Evolutionary conservation across 768 basidiomycete genomes (phyloP), one percentile per base, ranked within the genome.

Genomic region (Tricholoma matsutake): DNA sequence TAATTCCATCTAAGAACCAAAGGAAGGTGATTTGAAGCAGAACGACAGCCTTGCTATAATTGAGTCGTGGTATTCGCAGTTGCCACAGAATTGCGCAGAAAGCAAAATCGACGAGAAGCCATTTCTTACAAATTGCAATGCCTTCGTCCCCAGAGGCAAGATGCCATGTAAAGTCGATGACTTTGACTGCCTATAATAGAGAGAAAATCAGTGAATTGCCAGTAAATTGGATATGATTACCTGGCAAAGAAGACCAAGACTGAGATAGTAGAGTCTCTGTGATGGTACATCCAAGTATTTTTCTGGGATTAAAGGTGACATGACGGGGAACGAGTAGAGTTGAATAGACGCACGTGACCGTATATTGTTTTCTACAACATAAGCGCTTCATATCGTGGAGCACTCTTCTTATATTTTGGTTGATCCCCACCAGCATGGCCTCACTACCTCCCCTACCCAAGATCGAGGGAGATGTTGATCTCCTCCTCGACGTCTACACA

Each of bases 181-280:
- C 57, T 78, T 96, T 96, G 63, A 91, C 78, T 28, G 90, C 84
- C 92, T 95, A 56, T 18, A 25, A 25, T 25, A 25, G 3, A 57
- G 39, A 22, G 28, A 56, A 58, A 16, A 54, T 66, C 45, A 67
- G 51, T 18, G 54, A 39, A 52, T 32, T 35, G 28, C 22, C 3
- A 25, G 59, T 45, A 37, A 58, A 14, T 49, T 29, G 20, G 54
- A 11, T 35, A 34, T 3, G 8, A n/a, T 20, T 63, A 90, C 93
- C 81, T 95, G 93, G 34, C 91, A 79, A 2, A 94, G 78, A 41
- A 87, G 81, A 7, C 88, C 90, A 25, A 94, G 74, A 62, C 92
- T 89, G 47, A 92, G 78, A 63, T 83, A 82, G 67, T 95, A 92
- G 6, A 91, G 81, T 54, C 94, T 81, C 70, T 94, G 91, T 14